Evolutionary conservation across 139 green algal genomes (phyloP), one percentile per base, ranked within the genome.

Genomic region (Chloropicon primus): DNA sequence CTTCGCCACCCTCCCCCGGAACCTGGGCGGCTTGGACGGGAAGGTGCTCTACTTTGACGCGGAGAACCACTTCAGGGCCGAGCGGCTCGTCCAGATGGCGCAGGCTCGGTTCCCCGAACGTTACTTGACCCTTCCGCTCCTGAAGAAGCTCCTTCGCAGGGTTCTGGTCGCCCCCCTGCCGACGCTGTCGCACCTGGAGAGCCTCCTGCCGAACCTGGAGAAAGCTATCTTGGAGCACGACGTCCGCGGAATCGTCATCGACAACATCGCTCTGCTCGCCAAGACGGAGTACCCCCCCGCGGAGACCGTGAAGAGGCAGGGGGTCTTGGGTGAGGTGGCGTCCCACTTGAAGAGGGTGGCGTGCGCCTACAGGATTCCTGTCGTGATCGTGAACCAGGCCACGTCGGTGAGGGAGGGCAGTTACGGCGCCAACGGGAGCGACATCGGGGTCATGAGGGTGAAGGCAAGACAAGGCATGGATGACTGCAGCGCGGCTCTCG

Each of bases 311-410:
- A 82, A 88, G 28, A 73, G 89, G 21, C 82, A 90, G 26, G 79
- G 88, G 77, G 10, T 87, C 72, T 74, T 92, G 72, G 87, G 88
- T 0, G 76, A 87, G 74, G 85, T 95, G 23, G 91, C 93, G 0
- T 77, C 83, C 1, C 73, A 71, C 2, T 84, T 97, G 3, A 97
- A 97, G 79, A 76, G 76, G 2, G 71, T 92, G 26, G 93, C 93
- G 29, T 90, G 96, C 79, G 79, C 77, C 1, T 92, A 91, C 79
- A 26, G 78, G 1, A 88, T 96, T 26, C 84, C 89, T 0, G 87
- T 95, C 10, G 28, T 96, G 1, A 87, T 93, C 1, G 91, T 87
- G 17, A 96, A 96, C 75, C 90, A 94, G 75, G 86, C 92, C 3
- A 83, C 76, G 21, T 75, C n/a, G 78, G 71, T 71, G 72, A 5